Evolutionary conservation across 305 asterid genomes (phyloP).

Genomic region (Fraxinus dipetala): DNA sequence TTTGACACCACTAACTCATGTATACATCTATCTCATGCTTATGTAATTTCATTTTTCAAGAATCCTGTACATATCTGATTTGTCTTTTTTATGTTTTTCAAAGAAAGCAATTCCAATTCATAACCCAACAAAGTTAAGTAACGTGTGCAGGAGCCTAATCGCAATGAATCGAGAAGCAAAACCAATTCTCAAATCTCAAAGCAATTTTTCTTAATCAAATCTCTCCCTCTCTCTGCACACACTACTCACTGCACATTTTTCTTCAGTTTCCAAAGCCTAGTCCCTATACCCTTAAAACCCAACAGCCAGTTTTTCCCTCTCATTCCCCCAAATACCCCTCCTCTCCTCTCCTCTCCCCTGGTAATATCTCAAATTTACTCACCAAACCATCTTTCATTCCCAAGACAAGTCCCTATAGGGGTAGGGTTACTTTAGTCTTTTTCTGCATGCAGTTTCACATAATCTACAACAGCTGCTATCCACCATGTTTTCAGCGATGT

Average conservation of each 20-base stretch:
- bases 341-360: slow-evolving; percentile 7
- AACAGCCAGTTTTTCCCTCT: slow-evolving; percentile 47
- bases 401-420: slow-evolving; percentile 50
- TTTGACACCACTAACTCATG: background rate
- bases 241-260: background rate
- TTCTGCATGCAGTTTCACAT: slow-evolving; percentile 34
- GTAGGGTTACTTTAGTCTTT: slow-evolving; percentile 45
- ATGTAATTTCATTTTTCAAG: background rate
- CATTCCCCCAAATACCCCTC: slow-evolving; percentile 49
- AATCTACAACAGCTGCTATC: slow-evolving; percentile 43
- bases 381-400: slow-evolving; percentile 50
- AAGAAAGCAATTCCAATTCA: background rate
- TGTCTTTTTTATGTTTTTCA: background rate
- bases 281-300: slow-evolving; percentile 57
- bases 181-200: slow-evolving; percentile 24
- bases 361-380: slow-evolving; percentile 10
- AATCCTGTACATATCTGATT: background rate
- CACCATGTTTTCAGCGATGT: slow-evolving; percentile 81
- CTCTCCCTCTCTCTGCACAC: slow-evolving; percentile 18
- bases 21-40: background rate
- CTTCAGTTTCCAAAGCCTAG: slow-evolving; percentile 84
- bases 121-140: background rate
- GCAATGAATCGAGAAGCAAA: slow-evolving; percentile 3
- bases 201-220: background rate
- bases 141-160: background rate